Evolutionary conservation across 495 filamentous ascomycete species (phyloP).

Genomic region (Hypoxylon lenormandii): DNA sequence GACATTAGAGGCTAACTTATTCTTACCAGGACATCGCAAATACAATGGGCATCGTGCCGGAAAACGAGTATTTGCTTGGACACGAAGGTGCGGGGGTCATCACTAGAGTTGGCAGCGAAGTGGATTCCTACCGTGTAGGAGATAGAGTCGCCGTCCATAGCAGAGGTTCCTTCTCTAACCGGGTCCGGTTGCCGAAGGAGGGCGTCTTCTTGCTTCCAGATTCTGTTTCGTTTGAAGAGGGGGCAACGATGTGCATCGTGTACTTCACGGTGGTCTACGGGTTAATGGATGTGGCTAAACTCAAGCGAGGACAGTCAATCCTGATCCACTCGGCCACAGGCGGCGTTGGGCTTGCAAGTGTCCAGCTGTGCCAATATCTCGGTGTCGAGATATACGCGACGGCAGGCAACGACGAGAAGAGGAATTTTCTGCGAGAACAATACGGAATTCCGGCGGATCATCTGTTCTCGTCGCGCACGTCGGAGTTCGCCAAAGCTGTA

Average conservation of each 20-base stretch:
- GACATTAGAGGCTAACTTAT: slow-evolving; percentile 38
- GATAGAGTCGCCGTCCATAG: no score
- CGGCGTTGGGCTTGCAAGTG: slow-evolving; percentile 65
- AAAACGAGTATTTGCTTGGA: slow-evolving; percentile 46
- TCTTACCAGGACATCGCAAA: slow-evolving; percentile 48
- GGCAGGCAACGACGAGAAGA: slow-evolving; percentile 46
- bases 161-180: no score
- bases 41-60: slow-evolving; percentile 54
- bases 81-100: slow-evolving; percentile 57
- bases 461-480: slow-evolving; percentile 53
- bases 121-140: no score
- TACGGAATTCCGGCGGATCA: slow-evolving; percentile 56
- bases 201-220: no score
- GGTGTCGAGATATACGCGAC: slow-evolving; percentile 56
- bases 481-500: slow-evolving; percentile 23
- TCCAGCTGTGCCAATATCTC: slow-evolving; percentile 60
- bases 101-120: slow-evolving; percentile 48
- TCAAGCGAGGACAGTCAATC: slow-evolving; percentile 59
- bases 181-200: no score
- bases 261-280: slow-evolving; percentile 55
- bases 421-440: slow-evolving; percentile 46
- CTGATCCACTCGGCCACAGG: slow-evolving; percentile 67
- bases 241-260: slow-evolving; percentile 58
- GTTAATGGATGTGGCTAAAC: slow-evolving; percentile 50
- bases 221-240: no score